Evolutionary conservation across 495 filamentous ascomycete species (phyloP).

Genomic region (Hypomontagnella monticulosa): DNA sequence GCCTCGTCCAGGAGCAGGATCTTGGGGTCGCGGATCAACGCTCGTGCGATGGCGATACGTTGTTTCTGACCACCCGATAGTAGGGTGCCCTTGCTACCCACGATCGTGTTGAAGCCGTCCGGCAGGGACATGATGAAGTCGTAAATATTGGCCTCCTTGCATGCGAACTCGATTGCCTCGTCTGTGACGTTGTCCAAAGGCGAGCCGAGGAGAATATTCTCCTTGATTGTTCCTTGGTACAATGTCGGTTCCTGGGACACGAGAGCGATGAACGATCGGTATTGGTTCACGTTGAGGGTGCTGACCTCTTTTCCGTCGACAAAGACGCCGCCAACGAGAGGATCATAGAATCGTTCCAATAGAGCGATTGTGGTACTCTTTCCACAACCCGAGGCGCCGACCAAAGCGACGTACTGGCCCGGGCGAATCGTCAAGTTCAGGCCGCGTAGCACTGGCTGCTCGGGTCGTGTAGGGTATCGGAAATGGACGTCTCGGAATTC

Average conservation of each 20-base stretch:
- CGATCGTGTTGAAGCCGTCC: constrained; percentile 78
- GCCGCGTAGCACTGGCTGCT: constrained; percentile 80
- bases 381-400: constrained; percentile 83
- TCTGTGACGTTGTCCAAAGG: constrained; percentile 71
- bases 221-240: constrained; percentile 84
- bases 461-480: constrained; percentile 80
- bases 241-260: constrained; percentile 89
- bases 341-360: constrained; percentile 87
- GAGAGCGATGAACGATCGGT: constrained; percentile 78
- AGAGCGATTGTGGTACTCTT: constrained; percentile 85
- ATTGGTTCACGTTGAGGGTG: constrained; percentile 77
- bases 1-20: constrained; percentile 79
- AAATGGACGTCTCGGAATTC: constrained; percentile 85
- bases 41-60: constrained; percentile 78
- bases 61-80: constrained; percentile 88
- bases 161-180: constrained; percentile 75
- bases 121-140: constrained; percentile 76
- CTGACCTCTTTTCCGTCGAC: constrained; percentile 81
- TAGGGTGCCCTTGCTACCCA: constrained; percentile 80
- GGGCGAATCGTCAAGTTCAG: constrained; percentile 76
- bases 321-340: constrained; percentile 73
- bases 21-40: constrained; percentile 75
- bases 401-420: constrained; percentile 83
- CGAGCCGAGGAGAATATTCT: constrained; percentile 81
- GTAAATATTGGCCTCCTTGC: constrained; percentile 90